Percentiles rank a stretch among this genome's conserved stretches.
Conservation (phyloP, 768 basidiomycete genomes). For the Boletellus ananas region DNA sequence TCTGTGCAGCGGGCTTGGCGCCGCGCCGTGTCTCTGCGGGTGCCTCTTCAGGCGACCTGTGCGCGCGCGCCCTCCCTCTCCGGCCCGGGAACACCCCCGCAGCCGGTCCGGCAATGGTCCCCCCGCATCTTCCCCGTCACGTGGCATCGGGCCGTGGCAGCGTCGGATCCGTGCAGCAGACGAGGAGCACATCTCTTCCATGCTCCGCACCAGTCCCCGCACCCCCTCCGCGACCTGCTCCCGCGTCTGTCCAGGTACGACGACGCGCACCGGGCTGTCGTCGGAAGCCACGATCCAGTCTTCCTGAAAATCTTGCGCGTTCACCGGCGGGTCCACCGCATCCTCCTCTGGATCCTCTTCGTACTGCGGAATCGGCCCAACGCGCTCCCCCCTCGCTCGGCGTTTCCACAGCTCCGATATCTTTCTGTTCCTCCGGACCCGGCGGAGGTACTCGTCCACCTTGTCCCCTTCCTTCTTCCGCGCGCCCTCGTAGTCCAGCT, state of each 20-base stretch:
- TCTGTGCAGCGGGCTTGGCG: background rate
- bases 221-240: slow-evolving; percentile 23
- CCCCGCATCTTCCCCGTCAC: slow-evolving; percentile 1
- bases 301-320: slow-evolving; percentile 30
- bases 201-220: slow-evolving; percentile 14
- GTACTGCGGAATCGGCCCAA: slow-evolving; percentile 29
- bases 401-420: slow-evolving; percentile 25
- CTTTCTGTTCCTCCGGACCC: slow-evolving; percentile 27
- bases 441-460: slow-evolving; percentile 27
- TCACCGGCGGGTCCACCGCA: slow-evolving; percentile 29
- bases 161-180: background rate
- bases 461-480: slow-evolving; percentile 35
- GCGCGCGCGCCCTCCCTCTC: slow-evolving; percentile 10
- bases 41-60: slow-evolving; percentile 9
- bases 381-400: slow-evolving; percentile 27
- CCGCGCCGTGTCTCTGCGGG: background rate
- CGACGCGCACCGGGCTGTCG: slow-evolving; percentile 30
- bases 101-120: background rate
- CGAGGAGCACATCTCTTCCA: slow-evolving; percentile 18
- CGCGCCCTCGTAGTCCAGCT: slow-evolving; percentile 44
- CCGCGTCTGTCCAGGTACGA: slow-evolving; percentile 35
- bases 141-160: background rate
- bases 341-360: slow-evolving; percentile 34
- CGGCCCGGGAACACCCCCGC: background rate
- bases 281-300: slow-evolving; percentile 37